Evolutionary conservation across 768 basidiomycete genomes (phyloP).

Genomic region (Tricholoma sp.): DNA sequence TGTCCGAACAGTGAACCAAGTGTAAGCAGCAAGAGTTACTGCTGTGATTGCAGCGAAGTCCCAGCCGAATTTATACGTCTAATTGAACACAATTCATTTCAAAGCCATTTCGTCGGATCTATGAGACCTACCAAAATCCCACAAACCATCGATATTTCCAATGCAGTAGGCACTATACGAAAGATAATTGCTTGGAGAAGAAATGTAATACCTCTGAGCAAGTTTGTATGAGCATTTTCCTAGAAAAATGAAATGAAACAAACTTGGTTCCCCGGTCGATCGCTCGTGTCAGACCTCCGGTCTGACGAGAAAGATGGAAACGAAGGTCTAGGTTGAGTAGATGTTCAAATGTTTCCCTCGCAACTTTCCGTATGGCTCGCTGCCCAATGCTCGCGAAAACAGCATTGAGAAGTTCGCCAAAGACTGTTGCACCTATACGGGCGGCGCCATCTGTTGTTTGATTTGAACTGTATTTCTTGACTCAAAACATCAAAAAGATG

Average conservation of each 20-base stretch:
- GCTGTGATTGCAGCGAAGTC: conserved; percentile 92
- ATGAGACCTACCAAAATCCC: conserved; percentile 80
- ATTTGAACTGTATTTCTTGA: conserved; percentile 2
- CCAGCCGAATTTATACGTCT: conserved; percentile 98
- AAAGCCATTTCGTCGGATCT: background rate
- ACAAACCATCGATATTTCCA: conserved; percentile 96
- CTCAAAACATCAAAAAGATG: background rate
- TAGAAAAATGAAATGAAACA: conserved; percentile 14
- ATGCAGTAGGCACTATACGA: conserved; percentile 90
- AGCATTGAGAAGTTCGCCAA: conserved; percentile 89
- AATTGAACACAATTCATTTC: background rate
- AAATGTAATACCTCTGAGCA: conserved; percentile 87
- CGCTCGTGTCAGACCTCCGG: conserved; percentile 91
- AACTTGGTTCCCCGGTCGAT: conserved; percentile 98
- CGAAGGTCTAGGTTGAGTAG: conserved; percentile 84
- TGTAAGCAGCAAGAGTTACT: conserved; percentile 81
- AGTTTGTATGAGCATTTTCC: background rate
- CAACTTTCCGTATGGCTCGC: conserved; percentile 89
- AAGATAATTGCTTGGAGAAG: conserved; percentile 90
- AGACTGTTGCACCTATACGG: conserved; percentile 84
- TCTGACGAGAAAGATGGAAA: conserved; percentile 91
- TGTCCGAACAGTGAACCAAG: conserved; percentile 95
- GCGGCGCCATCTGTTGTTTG: conserved; percentile 74
- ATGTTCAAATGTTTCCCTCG: conserved; percentile 93
- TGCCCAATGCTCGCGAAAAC: conserved; percentile 97